Percentiles rank a stretch among this genome's conserved stretches.
Evolutionary conservation across 1,139 yeast species (phyloP).

Genomic region (Spathaspora sp.): DNA sequence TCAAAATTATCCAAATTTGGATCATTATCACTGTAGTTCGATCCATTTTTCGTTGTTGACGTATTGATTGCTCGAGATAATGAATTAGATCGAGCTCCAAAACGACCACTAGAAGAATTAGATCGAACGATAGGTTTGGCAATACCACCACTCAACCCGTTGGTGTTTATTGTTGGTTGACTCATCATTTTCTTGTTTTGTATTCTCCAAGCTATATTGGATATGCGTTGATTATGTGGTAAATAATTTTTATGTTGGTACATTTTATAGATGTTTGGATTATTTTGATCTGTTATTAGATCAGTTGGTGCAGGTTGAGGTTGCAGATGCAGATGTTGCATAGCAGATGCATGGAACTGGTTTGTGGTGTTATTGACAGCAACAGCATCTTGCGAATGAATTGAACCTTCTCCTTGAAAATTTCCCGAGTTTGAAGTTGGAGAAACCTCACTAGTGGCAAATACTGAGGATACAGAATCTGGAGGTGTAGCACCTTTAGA

Average conservation of each 20-base stretch:
- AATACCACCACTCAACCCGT: conserved; percentile 7
- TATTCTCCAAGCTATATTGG: conserved; percentile 50
- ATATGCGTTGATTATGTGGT: conserved; percentile 45
- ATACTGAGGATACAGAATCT: neutral
- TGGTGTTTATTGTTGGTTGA: conserved; percentile 1
- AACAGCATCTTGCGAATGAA: neutral
- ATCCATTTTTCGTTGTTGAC: neutral
- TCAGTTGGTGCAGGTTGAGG: conserved; percentile 5
- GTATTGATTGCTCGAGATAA: conserved; percentile 5
- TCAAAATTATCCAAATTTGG: conserved; percentile 45
- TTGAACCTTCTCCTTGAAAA: neutral
- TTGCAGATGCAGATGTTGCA: conserved; percentile 7
- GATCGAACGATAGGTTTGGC: conserved; percentile 11
- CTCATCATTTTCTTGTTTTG: conserved; percentile 33
- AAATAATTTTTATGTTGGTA: conserved; percentile 42
- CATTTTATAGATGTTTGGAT: conserved; percentile 26
- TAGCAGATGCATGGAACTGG: conserved; percentile 2
- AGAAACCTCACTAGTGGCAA: neutral
- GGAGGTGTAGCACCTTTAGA: conserved; percentile 1
- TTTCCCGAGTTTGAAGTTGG: conserved; percentile 1
- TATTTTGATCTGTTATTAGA: neutral
- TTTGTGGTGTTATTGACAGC: neutral
- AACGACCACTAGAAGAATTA: conserved; percentile 8
- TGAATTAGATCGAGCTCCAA: conserved; percentile 10
- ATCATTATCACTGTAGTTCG: conserved; percentile 14